These are phyloP conservation scores for Citrus medica DNA, from an alignment of 345 rosid species.

Conservation along the genomic window DNA sequence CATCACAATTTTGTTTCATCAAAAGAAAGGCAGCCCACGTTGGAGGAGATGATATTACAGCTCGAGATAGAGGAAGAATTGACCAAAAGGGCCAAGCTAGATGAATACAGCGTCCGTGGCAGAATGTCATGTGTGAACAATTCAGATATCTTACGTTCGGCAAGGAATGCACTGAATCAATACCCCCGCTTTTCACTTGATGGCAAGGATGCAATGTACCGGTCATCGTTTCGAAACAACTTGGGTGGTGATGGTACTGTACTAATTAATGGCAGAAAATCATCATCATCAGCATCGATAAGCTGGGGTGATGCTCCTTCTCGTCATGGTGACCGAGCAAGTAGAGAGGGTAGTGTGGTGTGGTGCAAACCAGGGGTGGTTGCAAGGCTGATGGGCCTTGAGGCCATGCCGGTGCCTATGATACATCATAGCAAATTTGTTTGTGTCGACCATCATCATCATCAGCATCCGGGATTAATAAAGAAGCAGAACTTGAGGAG, in stretches of 20 bases:
- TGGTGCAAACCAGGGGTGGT: slow-evolving; percentile 97
- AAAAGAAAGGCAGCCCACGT: slow-evolving; percentile 37
- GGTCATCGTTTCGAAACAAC: slow-evolving; percentile 66
- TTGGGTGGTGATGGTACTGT: not conserved
- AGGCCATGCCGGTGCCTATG: slow-evolving; percentile 65
- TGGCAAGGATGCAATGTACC: slow-evolving; percentile 88
- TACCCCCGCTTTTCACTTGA: slow-evolving; percentile 93
- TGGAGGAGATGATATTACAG: slow-evolving; percentile 85
- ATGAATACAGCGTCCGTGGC: slow-evolving; percentile 21
- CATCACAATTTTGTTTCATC: not conserved
- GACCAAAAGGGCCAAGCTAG: slow-evolving; percentile 46
- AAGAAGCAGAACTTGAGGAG: slow-evolving; percentile 48
- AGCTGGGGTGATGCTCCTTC: not conserved
- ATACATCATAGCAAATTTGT: not conserved
- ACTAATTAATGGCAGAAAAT: slow-evolving; percentile 27
- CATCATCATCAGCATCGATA: slow-evolving; percentile 24
- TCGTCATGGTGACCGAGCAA: too few species aligned
- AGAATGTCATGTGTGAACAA: slow-evolving; percentile 78
- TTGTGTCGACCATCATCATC: slow-evolving; percentile 7
- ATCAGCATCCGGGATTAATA: slow-evolving; percentile 12
- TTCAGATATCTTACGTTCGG: slow-evolving; percentile 76
- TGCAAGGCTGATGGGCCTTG: slow-evolving; percentile 89
- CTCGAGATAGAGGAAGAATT: slow-evolving; percentile 77
- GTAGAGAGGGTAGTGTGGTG: slow-evolving; percentile 52
- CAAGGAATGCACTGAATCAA: slow-evolving; percentile 80